Evolutionary conservation across 2,329 filamentous ascomycete genomes (phyloP).

Genomic region (Ilyonectria sp.): DNA sequence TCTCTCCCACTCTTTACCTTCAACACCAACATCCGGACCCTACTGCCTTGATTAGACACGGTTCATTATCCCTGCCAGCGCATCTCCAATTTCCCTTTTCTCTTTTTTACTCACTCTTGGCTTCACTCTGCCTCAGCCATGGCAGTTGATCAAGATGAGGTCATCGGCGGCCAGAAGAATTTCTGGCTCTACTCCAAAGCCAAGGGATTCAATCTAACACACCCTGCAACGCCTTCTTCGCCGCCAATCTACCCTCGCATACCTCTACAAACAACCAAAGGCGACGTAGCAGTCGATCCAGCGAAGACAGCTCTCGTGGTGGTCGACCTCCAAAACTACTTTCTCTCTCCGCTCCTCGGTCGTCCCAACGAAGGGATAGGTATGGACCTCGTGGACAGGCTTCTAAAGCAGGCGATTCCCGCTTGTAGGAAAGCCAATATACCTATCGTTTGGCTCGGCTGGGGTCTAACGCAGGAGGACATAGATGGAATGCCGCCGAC

Average conservation of each 20-base stretch:
- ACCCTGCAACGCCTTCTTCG: background rate
- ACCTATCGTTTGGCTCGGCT: slow-evolving; percentile 69
- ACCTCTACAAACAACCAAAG: background rate
- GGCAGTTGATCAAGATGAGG: no score
- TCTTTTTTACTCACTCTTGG: no score
- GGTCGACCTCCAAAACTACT: slow-evolving; percentile 69
- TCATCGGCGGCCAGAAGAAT: slow-evolving; percentile 8
- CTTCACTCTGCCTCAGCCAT: no score
- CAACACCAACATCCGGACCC: no score
- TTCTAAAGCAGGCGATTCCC: slow-evolving; percentile 1
- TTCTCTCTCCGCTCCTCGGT: slow-evolving; percentile 52
- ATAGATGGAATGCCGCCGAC: slow-evolving; percentile 65
- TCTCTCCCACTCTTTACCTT: no score
- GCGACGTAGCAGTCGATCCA: slow-evolving; percentile 51
- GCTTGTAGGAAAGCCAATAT: slow-evolving; percentile 23
- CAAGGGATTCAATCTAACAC: slow-evolving; percentile 4
- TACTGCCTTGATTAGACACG: no score
- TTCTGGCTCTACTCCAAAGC: slow-evolving; percentile 15
- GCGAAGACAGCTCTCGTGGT: slow-evolving; percentile 62
- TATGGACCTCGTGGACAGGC: no score
- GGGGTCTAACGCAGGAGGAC: slow-evolving; percentile 68
- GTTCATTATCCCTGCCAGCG: no score
- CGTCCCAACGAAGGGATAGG: no score
- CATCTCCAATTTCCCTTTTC: no score
- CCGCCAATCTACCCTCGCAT: slow-evolving; percentile 9